Evolutionary conservation across 805 yeast species (phyloP).

Genomic region (Barnettozyma vustinii): DNA sequence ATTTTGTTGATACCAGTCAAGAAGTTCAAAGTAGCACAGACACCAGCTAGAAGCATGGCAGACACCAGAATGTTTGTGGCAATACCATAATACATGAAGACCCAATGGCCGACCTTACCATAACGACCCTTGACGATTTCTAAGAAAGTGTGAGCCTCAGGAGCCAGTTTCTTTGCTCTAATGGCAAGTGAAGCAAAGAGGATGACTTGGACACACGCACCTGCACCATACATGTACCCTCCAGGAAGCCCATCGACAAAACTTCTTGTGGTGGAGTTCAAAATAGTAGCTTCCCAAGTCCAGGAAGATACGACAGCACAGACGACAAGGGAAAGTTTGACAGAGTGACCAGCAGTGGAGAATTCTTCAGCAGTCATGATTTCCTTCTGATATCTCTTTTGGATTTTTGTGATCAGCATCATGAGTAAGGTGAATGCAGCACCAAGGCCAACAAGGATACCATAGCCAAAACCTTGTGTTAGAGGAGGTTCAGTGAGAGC

Average conservation of each 20-base stretch:
- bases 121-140: conserved; percentile 80
- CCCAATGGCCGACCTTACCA: conserved; percentile 68
- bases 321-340: conserved; percentile 77
- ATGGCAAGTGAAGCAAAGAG: conserved; percentile 84
- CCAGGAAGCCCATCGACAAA: conserved; percentile 63
- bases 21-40: conserved; percentile 74
- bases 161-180: conserved; percentile 83
- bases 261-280: conserved; percentile 73
- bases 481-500: conserved; percentile 11
- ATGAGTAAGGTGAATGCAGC: conserved; percentile 71
- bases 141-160: conserved; percentile 85
- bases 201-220: conserved; percentile 86
- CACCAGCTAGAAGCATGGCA: conserved; percentile 89
- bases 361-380: conserved; percentile 90
- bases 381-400: conserved; percentile 78
- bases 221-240: conserved; percentile 81
- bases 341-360: conserved; percentile 87
- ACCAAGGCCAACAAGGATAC: conserved; percentile 85
- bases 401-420: conserved; percentile 66
- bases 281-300: conserved; percentile 87
- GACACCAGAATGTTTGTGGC: conserved; percentile 88
- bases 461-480: conserved; percentile 82
- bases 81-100: conserved; percentile 72
- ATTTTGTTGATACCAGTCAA: conserved; percentile 79
- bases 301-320: conserved; percentile 91